These are phyloP conservation scores for Cystofilobasidium capitatum DNA, from an alignment of 768 basidiomycete species.

Conservation along the genomic window DNA sequence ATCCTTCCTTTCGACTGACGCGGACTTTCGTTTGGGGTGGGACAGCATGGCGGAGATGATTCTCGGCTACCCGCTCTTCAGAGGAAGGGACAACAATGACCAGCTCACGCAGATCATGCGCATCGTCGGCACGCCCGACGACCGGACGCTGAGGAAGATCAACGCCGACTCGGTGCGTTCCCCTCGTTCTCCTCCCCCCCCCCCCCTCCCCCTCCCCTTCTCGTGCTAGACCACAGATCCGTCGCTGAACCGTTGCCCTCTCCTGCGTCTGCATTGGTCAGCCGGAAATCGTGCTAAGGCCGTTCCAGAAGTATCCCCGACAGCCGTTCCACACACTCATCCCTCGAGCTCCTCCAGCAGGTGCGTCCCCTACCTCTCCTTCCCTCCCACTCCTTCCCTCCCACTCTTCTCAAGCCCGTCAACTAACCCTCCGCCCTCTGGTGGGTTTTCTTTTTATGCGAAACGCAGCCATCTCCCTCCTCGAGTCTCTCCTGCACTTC, in stretches of 20 bases:
- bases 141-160: constrained; percentile 78
- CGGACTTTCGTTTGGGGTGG: not conserved
- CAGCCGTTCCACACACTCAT: constrained; percentile 70
- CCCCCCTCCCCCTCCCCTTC: constrained; percentile 1
- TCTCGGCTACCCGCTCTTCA: constrained; percentile 87
- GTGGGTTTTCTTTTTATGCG: not conserved
- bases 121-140: constrained; percentile 88
- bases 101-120: constrained; percentile 97
- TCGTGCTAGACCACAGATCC: not conserved
- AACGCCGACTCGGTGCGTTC: constrained; percentile 69
- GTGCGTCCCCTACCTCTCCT: constrained; percentile 41
- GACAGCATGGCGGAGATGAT: constrained; percentile 95
- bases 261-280: constrained; percentile 32
- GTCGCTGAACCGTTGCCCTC: constrained; percentile 12
- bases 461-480: constrained; percentile 66
- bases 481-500: constrained; percentile 90
- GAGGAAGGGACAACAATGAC: constrained; percentile 93
- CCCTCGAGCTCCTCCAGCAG: constrained; percentile 75
- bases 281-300: constrained; percentile 76
- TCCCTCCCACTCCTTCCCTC: not conserved
- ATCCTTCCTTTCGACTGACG: too few relatives aligned
- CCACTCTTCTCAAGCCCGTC: not conserved
- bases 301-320: constrained; percentile 77
- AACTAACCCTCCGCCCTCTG: not conserved
- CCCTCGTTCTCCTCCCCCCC: not conserved